Percentiles rank a stretch among this genome's conserved stretches.
Evolutionary conservation across 768 basidiomycete genomes (phyloP).

Genomic region (Suillus brevipes): DNA sequence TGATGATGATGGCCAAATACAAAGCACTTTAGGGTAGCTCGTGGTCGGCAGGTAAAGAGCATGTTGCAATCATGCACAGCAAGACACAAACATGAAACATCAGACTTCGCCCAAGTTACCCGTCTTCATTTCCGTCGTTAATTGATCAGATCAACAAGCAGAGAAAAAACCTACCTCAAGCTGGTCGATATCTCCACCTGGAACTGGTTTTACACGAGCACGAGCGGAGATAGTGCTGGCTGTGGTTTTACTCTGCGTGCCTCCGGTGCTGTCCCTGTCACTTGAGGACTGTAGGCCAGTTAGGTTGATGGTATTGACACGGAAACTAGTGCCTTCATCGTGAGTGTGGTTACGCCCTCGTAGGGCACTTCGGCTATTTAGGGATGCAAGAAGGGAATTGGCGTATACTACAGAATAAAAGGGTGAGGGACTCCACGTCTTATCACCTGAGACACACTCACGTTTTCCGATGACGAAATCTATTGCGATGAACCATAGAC

Average conservation of each 20-base stretch:
- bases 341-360: constrained; percentile 18
- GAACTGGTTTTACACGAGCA: background rate
- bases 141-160: background rate
- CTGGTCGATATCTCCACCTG: background rate
- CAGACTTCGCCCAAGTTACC: background rate
- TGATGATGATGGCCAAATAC: background rate
- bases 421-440: background rate
- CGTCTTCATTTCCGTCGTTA: constrained; percentile 1
- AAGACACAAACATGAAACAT: background rate
- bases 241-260: background rate
- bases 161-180: background rate
- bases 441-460: constrained; percentile 22
- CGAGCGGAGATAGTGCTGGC: background rate
- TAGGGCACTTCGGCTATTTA: constrained; percentile 41
- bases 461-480: constrained; percentile 52
- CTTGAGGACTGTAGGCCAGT: constrained; percentile 5
- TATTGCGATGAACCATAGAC: constrained; percentile 48
- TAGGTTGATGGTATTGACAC: constrained; percentile 7
- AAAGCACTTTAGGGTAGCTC: background rate
- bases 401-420: constrained; percentile 39
- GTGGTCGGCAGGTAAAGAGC: background rate
- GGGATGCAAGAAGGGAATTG: constrained; percentile 45
- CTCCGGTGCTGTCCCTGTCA: background rate
- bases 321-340: constrained; percentile 4
- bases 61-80: background rate